phyloP scores from a whole-genome alignment of 208 protist species.

The Leishmania aethiopica region DNA sequence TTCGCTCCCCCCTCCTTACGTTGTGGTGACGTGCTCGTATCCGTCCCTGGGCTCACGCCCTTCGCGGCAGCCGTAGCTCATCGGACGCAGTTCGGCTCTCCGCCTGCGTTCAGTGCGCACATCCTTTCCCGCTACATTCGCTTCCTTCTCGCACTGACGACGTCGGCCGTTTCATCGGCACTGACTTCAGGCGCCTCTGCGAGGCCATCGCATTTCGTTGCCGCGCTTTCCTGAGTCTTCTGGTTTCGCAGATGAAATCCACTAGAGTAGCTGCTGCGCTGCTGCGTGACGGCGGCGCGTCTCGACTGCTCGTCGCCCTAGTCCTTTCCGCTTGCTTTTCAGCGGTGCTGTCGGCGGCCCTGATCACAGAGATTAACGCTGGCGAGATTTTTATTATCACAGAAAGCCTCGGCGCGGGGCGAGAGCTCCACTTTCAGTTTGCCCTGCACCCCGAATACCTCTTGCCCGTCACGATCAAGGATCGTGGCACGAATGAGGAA shows the following conservation, averaged over 20 bases:
- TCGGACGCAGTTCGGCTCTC: not conserved
- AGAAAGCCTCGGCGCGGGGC: slow-evolving; percentile 36
- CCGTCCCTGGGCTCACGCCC: not conserved
- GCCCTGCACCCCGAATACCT: slow-evolving; percentile 27
- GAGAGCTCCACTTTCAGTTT: slow-evolving; percentile 58
- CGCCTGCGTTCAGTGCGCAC: not conserved
- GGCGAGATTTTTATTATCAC: slow-evolving; percentile 41
- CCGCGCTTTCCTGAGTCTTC: not conserved
- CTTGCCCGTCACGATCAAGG: slow-evolving; percentile 30
- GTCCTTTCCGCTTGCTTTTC: not conserved
- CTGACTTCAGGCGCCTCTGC: not conserved
- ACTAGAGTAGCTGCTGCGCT: not conserved
- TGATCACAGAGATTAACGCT: slow-evolving; percentile 26
- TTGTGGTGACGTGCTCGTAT: not conserved
- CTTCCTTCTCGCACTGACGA: not conserved
- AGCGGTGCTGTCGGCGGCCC: slow-evolving; percentile 13
- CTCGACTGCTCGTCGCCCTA: not conserved
- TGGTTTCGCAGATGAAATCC: not conserved
- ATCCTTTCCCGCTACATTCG: not conserved
- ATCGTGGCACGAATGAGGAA: slow-evolving; percentile 19
- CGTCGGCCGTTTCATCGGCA: not conserved
- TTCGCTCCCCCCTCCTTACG: not conserved
- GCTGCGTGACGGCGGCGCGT: not conserved
- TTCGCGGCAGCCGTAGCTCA: not conserved
- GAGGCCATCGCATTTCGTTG: not conserved